Conservation (phyloP, 2,329 filamentous ascomycete species). For the Diaporthe humulicola region DNA sequence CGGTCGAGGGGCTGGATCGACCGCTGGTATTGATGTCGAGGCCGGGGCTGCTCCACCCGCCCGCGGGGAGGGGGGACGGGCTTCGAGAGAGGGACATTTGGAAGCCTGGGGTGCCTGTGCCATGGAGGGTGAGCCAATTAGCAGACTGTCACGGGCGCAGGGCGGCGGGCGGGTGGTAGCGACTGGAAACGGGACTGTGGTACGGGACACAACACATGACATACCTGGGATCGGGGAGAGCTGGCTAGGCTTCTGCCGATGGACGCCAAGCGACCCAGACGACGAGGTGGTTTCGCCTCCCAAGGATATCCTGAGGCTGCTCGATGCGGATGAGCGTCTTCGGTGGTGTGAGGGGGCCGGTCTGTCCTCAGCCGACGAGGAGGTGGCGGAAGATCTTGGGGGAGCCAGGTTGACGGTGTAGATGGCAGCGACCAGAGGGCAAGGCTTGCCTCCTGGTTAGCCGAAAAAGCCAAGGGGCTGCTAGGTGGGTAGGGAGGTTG, state of each 20-base stretch:
- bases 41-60: slow-evolving; percentile 90
- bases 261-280: slow-evolving; percentile 53
- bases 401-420: slow-evolving; percentile 63
- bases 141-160: slow-evolving; percentile 3
- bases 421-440: slow-evolving; percentile 44
- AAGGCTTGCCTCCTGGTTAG: slow-evolving; percentile 36
- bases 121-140: slow-evolving; percentile 16
- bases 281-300: slow-evolving; percentile 49
- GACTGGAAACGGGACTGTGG: slow-evolving; percentile 37
- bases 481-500: slow-evolving; percentile 6
- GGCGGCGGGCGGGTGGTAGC: slow-evolving; percentile 22
- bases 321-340: slow-evolving; percentile 61
- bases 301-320: slow-evolving; percentile 51
- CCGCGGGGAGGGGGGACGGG: slow-evolving; percentile 85
- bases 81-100: slow-evolving; percentile 89
- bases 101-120: slow-evolving; percentile 66
- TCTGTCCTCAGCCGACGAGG: slow-evolving; percentile 63
- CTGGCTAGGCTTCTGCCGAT: slow-evolving; percentile 53
- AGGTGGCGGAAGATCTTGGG: slow-evolving; percentile 61
- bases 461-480: slow-evolving; percentile 30
- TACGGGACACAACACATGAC: slow-evolving; percentile 56
- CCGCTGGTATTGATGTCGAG: slow-evolving; percentile 79
- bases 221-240: slow-evolving; percentile 71
- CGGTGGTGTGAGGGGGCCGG: slow-evolving; percentile 63
- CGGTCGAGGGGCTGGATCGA: slow-evolving; percentile 73